Conservation (phyloP, 1,284 basidiomycete genomes). For the Mycena citricolor region DNA sequence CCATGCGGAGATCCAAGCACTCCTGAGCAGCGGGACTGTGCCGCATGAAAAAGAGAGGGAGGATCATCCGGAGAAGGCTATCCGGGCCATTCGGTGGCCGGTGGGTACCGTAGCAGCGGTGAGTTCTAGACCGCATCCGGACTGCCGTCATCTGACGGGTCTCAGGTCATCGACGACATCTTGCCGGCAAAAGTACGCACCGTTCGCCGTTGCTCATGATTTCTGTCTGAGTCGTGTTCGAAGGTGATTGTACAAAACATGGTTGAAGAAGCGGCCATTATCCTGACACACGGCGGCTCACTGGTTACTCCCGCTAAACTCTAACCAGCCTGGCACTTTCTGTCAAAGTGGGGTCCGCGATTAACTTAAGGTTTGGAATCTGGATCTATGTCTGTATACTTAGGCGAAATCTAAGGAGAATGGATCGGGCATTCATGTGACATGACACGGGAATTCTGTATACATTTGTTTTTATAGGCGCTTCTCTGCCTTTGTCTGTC, state of each 20-base stretch:
- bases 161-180: constrained; percentile 62
- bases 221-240: too few species aligned
- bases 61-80: constrained; percentile 19
- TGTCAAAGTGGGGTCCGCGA: too few species aligned
- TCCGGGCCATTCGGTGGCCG: constrained; percentile 56
- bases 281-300: constrained; percentile 25
- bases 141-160: not conserved
- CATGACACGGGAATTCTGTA: too few species aligned
- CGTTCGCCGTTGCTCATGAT: too few species aligned
- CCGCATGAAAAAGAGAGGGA: constrained; percentile 71
- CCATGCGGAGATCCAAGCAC: constrained; percentile 70
- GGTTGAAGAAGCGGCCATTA: constrained; percentile 65
- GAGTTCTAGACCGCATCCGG: not conserved
- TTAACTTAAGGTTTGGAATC: too few species aligned
- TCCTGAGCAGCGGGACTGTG: constrained; percentile 76
- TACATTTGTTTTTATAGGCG: too few species aligned
- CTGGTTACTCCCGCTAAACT: not conserved
- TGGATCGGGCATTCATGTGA: too few species aligned
- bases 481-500: too few species aligned
- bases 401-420: too few species aligned
- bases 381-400: too few species aligned
- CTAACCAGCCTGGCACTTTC: too few species aligned
- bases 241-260: constrained; percentile 76
- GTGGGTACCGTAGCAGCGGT: constrained; percentile 76
- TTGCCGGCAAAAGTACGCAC: constrained; percentile 80